Base-by-base conservation (phyloP, 1,139 yeast genomes). In the Nadsonia commutata region DNA sequence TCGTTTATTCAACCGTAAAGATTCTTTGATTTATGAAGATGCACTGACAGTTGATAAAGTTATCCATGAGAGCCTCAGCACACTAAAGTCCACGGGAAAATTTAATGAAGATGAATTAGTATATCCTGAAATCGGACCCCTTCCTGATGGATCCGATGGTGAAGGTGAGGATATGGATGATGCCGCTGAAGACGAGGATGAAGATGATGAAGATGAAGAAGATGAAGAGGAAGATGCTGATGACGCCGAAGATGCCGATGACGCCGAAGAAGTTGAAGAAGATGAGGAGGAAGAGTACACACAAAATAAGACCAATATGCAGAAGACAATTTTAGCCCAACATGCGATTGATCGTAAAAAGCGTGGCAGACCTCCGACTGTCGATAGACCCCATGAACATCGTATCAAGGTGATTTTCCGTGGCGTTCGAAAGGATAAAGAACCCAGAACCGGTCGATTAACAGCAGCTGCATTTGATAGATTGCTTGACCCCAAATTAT, bases 311-410 rank as follows among this genome's bases (percentile, higher is more conserved):
- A 23, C 33, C 5, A 27, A 13, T 16, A 42, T 16, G 44, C 45
- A 4, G 66, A 64, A 19, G 82, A 76, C 49, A 70, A 27, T 11
- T 16, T 16, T 27, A 27, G 33, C 33, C 13, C 33, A 27, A 13
- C 33, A 27, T 11, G 33, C 33, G 5, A 27, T 36, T 11, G 36
- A 75, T 44, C 80, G 86, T 50, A 76, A 76, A 43, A 78, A 84
- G 60, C 71, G 97, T 56, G 96, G 96, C 38, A 75, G 96, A 56
- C 97, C 97, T 7, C 97, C 97, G 1, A 83, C 88, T 44, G 93
- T 88, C 46, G 97, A 88, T 60, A 78, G 82, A 54, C 96, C 96
- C 3, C 88, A 81, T 61, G 96, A 90, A 62, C 86, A 85, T 53
- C 71, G 96, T 50, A 86, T 88, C 58, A 88, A 88, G 60, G 78